phyloP scores from a whole-genome alignment of 306 rosid species.

The Rosa chinensis region DNA sequence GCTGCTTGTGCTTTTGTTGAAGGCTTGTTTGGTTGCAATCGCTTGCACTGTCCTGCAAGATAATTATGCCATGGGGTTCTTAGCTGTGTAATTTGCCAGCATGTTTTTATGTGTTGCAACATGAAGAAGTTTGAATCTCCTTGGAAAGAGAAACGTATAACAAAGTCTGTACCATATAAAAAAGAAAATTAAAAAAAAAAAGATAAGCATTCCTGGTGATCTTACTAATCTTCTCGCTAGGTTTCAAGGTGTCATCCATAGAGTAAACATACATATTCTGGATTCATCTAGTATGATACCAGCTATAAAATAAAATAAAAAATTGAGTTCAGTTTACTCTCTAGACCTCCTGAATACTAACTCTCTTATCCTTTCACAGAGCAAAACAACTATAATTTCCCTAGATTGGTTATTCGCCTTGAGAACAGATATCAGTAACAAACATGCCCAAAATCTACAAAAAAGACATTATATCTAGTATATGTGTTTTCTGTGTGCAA shows the following conservation, averaged over 20 bases:
- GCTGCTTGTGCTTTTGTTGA: slow-evolving; percentile 86
- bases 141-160: not conserved
- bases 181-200: not conserved
- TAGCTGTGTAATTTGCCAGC: not conserved
- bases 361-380: not conserved
- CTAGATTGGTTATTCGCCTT: not conserved
- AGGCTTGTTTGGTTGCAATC: slow-evolving; percentile 88
- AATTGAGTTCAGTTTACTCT: not conserved
- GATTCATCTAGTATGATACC: not conserved
- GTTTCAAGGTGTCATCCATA: not conserved
- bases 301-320: not conserved
- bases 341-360: not conserved
- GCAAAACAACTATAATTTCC: not conserved
- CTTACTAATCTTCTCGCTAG: not conserved
- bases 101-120: not conserved
- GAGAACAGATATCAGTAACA: not conserved
- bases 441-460: not conserved
- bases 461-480: not conserved
- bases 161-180: not conserved
- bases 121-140: not conserved
- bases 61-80: slow-evolving; percentile 11
- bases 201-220: not conserved
- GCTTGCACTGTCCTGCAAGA: slow-evolving; percentile 82
- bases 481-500: not conserved
- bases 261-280: too few relatives aligned